A percentile compares a stretch with the other conserved stretches of the same genome.
These are phyloP conservation scores for Cryptococcus deneoformans DNA, from an alignment of 1,284 basidiomycete species.

Conservation along the genomic window DNA sequence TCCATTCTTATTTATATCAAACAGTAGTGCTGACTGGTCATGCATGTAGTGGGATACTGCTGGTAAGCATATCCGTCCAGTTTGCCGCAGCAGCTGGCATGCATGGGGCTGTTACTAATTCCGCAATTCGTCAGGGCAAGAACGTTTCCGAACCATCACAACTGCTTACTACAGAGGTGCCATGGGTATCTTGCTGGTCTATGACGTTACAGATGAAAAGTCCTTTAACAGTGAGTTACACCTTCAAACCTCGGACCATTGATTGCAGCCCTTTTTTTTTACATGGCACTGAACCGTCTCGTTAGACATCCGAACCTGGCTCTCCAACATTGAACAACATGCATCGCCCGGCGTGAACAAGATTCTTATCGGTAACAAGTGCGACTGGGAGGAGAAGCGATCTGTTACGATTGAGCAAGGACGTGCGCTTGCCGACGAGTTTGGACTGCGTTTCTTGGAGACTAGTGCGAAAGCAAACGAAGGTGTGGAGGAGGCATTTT, in stretches of 20 bases:
- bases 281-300: constrained; percentile 8
- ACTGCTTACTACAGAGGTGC: constrained; percentile 99
- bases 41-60: constrained; percentile 90
- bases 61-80: constrained; percentile 43
- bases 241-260: background rate
- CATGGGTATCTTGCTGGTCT: constrained; percentile 98
- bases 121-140: constrained; percentile 62
- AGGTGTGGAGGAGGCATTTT: constrained; percentile 99
- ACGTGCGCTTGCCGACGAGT: constrained; percentile 68
- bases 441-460: constrained; percentile 96
- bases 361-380: constrained; percentile 99
- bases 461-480: constrained; percentile 97
- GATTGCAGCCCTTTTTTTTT: background rate
- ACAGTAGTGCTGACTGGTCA: background rate
- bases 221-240: constrained; percentile 85
- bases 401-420: constrained; percentile 72
- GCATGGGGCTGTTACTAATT: background rate
- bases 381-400: constrained; percentile 97
- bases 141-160: constrained; percentile 98
- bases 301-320: constrained; percentile 85
- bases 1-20: background rate
- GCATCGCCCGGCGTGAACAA: constrained; percentile 99
- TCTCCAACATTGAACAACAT: constrained; percentile 97
- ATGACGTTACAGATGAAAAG: constrained; percentile 97
- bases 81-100: background rate